Percentiles rank a stretch among this genome's conserved stretches.
These are phyloP conservation scores for Saturnispora ahearnii DNA, from an alignment of 805 yeast genomes.

Conservation along the genomic window DNA sequence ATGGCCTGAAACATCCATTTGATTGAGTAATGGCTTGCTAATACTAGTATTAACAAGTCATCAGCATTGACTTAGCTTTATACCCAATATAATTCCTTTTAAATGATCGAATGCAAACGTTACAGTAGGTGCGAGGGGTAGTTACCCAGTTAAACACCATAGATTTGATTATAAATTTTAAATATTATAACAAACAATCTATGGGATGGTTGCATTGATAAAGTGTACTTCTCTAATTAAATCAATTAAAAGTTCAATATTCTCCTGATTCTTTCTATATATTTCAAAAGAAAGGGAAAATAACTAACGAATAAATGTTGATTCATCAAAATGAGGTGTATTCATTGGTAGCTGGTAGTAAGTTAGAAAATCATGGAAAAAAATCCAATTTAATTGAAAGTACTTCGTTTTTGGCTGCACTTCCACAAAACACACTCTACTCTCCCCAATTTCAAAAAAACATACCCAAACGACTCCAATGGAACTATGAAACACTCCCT, in stretches of 20 bases:
- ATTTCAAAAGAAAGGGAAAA: too few species aligned
- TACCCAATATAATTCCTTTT: background rate
- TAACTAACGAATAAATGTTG: too few species aligned
- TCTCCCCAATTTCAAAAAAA: too few species aligned
- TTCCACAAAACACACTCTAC: too few species aligned
- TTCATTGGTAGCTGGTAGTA: too few species aligned
- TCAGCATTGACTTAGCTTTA: background rate
- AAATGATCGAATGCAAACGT: background rate
- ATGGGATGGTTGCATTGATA: constrained; percentile 9
- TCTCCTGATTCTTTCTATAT: background rate
- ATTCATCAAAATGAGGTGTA: too few species aligned
- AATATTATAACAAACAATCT: background rate
- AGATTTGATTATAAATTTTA: background rate
- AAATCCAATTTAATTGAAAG: too few species aligned
- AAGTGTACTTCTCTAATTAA: background rate
- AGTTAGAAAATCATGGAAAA: too few species aligned
- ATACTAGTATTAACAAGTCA: background rate
- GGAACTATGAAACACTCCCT: background rate
- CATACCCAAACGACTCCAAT: background rate
- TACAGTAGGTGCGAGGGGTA: constrained; percentile 10
- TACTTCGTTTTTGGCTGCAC: too few species aligned
- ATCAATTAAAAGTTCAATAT: background rate
- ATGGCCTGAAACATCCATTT: constrained; percentile 3
- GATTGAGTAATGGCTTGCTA: background rate
- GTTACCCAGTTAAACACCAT: constrained; percentile 6